A percentile compares a stretch with the other conserved stretches of the same genome.
These are phyloP conservation scores for Bonnemaisonia californica DNA, from an alignment of 31 red algal species.

Conservation along the genomic window DNA sequence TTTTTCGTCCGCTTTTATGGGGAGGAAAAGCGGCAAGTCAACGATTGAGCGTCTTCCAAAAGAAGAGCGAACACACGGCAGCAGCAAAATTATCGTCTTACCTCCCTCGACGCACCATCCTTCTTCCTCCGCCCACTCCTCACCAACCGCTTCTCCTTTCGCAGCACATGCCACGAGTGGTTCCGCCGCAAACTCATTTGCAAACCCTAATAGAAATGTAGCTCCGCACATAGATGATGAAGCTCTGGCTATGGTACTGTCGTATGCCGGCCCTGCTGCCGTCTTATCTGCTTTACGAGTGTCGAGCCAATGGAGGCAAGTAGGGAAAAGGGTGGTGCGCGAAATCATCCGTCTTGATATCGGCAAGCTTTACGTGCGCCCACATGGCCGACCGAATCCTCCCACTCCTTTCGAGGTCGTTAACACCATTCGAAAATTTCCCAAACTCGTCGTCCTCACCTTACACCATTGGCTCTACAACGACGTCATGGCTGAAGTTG, in stretches of 20 bases:
- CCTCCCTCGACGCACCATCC: neutral
- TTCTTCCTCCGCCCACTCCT: neutral
- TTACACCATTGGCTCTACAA: conserved; percentile 15
- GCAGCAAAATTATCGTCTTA: conserved; percentile 10
- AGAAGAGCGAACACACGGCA: conserved; percentile 12
- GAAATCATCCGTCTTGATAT: conserved; percentile 3
- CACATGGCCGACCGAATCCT: neutral
- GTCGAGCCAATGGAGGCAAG: conserved; percentile 20
- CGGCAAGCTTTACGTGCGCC: conserved; percentile 8
- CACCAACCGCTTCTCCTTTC: neutral
- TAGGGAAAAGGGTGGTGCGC: neutral
- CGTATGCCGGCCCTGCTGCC: conserved; percentile 12
- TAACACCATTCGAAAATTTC: conserved; percentile 9
- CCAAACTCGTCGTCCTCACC: conserved; percentile 1
- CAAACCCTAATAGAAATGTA: neutral
- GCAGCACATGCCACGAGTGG: neutral
- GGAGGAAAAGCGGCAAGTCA: neutral
- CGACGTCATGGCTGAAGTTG: conserved; percentile 34
- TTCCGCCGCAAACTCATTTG: neutral
- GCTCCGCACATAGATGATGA: conserved; percentile 1
- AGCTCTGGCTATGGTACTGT: conserved; percentile 2
- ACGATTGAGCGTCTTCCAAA: conserved; percentile 28
- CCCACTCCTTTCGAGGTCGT: conserved; percentile 10
- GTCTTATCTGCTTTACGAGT: conserved; percentile 14
- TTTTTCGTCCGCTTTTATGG: too few species aligned